Evolutionary conservation across 202 grass and related monocot species (phyloP).

Genomic region (Schoenoplectus tabernaemontani): DNA sequence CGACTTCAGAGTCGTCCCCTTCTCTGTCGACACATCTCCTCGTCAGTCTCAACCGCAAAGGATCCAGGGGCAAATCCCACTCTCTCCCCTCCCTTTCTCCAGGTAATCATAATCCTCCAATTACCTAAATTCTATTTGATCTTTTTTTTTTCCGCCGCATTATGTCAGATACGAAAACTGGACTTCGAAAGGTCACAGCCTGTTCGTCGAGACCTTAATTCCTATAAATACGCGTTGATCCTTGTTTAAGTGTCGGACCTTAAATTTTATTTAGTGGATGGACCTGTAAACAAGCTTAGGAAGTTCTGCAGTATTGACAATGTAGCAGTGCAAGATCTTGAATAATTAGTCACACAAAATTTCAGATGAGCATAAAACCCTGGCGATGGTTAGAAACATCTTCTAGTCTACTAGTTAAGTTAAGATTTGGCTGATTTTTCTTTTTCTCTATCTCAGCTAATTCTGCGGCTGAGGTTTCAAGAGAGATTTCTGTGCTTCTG

Average conservation of each 20-base stretch:
- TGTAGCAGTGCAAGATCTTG: background rate
- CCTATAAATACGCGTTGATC: background rate
- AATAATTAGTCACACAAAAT: background rate
- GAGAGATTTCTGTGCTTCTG: background rate
- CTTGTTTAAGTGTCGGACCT: background rate
- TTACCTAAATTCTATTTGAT: background rate
- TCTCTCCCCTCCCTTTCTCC: background rate
- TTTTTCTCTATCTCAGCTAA: background rate
- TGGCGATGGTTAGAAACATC: background rate
- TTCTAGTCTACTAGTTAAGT: background rate
- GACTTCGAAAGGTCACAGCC: too few relatives aligned
- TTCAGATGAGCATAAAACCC: background rate
- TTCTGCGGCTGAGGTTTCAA: constrained; percentile 11
- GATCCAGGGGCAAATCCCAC: background rate
- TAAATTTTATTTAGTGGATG: background rate
- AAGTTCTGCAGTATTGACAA: background rate
- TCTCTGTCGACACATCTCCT: constrained; percentile 9
- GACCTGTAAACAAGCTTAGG: background rate
- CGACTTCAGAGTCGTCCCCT: background rate
- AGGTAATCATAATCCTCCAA: background rate
- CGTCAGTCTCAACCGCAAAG: background rate
- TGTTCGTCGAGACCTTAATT: background rate
- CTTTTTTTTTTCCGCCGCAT: background rate
- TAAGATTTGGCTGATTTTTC: background rate
- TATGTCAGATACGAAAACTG: background rate